Evolutionary conservation across 345 rosid genomes (phyloP).

Genomic region (Euphorbia tirucalli): DNA sequence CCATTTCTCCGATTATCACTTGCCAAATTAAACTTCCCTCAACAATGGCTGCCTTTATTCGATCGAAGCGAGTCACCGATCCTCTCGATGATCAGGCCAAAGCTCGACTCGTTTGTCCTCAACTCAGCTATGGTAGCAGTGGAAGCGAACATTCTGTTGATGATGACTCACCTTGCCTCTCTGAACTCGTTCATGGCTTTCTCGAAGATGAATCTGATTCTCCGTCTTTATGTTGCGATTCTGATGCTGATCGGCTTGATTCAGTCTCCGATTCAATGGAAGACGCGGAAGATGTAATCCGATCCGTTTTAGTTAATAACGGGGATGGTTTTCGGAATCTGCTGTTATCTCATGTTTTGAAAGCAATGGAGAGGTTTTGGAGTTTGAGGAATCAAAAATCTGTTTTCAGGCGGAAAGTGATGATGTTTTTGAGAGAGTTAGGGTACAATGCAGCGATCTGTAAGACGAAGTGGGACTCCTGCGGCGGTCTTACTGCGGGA

Average conservation of each 20-base stretch:
- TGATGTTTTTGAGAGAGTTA: constrained; percentile 51
- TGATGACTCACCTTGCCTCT: constrained; percentile 64
- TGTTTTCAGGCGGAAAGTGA: constrained; percentile 53
- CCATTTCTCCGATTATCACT: not conserved
- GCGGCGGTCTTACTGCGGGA: constrained; percentile 57
- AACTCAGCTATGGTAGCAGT: constrained; percentile 51
- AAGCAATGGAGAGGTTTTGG: constrained; percentile 47
- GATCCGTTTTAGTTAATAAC: constrained; percentile 1
- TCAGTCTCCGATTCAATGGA: constrained; percentile 34
- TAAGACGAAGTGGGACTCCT: constrained; percentile 75
- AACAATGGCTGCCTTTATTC: constrained; percentile 36
- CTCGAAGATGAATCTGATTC: constrained; percentile 42
- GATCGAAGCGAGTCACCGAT: constrained; percentile 54
- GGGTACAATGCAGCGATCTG: constrained; percentile 93
- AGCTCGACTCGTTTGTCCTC: constrained; percentile 55
- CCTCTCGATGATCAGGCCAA: constrained; percentile 59
- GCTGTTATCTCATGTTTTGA: constrained; percentile 39
- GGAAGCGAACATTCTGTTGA: constrained; percentile 75
- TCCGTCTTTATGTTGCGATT: constrained; percentile 20
- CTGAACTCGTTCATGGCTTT: constrained; percentile 74
- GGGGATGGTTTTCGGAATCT: constrained; percentile 47
- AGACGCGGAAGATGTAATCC: constrained; percentile 29
- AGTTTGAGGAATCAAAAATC: constrained; percentile 30
- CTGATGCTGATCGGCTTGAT: constrained; percentile 46
- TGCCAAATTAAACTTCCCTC: no score